Base-by-base conservation (phyloP, 495 filamentous ascomycete species). In the Talaromyces trachyspermus region DNA sequence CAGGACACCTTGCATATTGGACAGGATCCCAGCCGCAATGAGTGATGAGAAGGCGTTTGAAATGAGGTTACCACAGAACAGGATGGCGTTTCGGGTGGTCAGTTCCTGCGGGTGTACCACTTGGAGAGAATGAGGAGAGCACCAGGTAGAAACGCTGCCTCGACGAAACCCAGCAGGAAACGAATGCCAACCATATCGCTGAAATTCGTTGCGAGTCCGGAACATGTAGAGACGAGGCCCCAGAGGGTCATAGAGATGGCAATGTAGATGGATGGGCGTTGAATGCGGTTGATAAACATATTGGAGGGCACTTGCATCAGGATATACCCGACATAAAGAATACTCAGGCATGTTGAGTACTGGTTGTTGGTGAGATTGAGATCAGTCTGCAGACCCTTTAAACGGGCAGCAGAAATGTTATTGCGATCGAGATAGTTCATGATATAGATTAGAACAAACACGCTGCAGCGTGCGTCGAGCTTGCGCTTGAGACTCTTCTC, bases 111-210 rank as follows among this genome's bases (percentile, higher is more conserved):
- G 0, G 88, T 89, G 57, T 95, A 95, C 72, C 94, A 95, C 12
- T 95, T 74, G 1, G 89, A 92, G 17, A 95, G 73, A 55, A 94
- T 95, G 64, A 92, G 95, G 15, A 89, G 78, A 89, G 95, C 95
- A 29, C 89, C 89, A 2, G 89, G 89, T 88, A 89, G 95, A 81
- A 95, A 88, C 14, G 89, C 89, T 8, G 89, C 89, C 56, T 88
- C 89, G 15, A 95, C 88, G 44, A 94, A 75, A 33, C 89, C 89
- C 11, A 95, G 74, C 6, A 95, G 72, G 37, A 95, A 79, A n/a
- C 89, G 83, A 4, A 95, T 74, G 23, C 95, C 73, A 53, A 82
- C 86, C 41, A 10, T 30, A 27, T 24, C 33, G 7, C 30, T 23
- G 20, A 30, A 49, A 18, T n/a, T 42, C 8, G 27, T 11, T 12